phyloP scores from a whole-genome alignment of 345 rosid species.

The Salix arbutifolia region DNA sequence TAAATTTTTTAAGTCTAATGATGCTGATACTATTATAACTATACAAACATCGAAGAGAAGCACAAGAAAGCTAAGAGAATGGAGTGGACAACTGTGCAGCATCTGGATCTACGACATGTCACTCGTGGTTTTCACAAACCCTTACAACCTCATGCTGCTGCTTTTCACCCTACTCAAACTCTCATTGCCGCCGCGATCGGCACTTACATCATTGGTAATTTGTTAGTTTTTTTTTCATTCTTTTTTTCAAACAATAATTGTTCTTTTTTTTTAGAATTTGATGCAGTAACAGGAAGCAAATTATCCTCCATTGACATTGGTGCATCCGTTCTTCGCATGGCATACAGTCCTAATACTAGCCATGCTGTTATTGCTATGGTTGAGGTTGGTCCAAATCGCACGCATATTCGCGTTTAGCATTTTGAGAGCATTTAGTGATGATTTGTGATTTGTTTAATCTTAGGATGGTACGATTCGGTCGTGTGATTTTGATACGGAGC shows the following conservation, averaged over 20 bases:
- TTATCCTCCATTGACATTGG: slow-evolving; percentile 73
- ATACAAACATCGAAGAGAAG: no score
- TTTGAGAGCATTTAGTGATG: not conserved
- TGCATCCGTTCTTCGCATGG: slow-evolving; percentile 77
- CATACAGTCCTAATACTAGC: slow-evolving; percentile 74
- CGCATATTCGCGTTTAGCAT: not conserved
- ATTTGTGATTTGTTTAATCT: not conserved
- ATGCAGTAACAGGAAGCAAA: slow-evolving; percentile 89
- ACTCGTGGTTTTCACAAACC: slow-evolving; percentile 66
- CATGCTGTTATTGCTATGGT: slow-evolving; percentile 81
- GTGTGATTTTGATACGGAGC: slow-evolving; percentile 90
- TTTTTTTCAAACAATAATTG: not conserved
- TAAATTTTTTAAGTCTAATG: no score
- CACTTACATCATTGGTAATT: slow-evolving; percentile 60
- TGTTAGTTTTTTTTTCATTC: not conserved
- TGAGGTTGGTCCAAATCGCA: slow-evolving; percentile 44
- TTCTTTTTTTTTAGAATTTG: slow-evolving; percentile 53
- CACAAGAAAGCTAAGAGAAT: slow-evolving; percentile 24
- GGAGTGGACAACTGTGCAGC: slow-evolving; percentile 99
- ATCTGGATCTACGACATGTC: slow-evolving; percentile 84
- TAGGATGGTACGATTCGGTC: slow-evolving; percentile 96
- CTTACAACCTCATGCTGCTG: slow-evolving; percentile 84
- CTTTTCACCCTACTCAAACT: slow-evolving; percentile 82
- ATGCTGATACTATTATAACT: not conserved
- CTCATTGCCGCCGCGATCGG: slow-evolving; percentile 76